Conservation (phyloP, 2,329 filamentous ascomycete genomes). For the Ceratocystis eucalypticola region DNA sequence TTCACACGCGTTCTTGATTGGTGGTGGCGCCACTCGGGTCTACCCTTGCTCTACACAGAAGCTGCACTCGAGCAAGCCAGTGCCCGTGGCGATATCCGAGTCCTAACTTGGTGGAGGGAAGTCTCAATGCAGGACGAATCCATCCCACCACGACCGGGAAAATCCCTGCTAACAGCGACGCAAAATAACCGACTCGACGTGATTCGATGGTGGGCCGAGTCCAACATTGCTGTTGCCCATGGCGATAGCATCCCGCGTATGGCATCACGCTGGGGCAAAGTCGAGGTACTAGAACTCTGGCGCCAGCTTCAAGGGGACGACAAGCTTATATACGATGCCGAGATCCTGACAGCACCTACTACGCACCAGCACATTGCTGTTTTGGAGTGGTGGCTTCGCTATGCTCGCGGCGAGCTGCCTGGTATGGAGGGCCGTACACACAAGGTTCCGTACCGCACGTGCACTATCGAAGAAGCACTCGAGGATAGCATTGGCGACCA, state of each 20-base stretch:
- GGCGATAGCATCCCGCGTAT: conserved; percentile 72
- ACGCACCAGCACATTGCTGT: conserved; percentile 74
- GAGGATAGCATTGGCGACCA: conserved; percentile 73
- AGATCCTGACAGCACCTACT: conserved; percentile 74
- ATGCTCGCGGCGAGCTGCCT: conserved; percentile 42
- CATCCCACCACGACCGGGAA: conserved; percentile 61
- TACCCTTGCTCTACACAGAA: conserved; percentile 75
- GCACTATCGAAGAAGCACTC: conserved; percentile 86
- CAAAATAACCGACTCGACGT: conserved; percentile 68
- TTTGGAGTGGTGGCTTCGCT: conserved; percentile 82
- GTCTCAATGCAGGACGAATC: conserved; percentile 46
- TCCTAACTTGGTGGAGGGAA: conserved; percentile 87
- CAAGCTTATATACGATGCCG: conserved; percentile 61
- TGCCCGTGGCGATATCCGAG: conserved; percentile 66
- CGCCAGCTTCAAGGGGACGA: conserved; percentile 51
- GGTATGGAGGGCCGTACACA: conserved; percentile 44
- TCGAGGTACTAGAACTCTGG: conserved; percentile 74
- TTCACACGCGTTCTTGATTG: conserved; percentile 78
- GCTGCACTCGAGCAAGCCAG: conserved; percentile 78
- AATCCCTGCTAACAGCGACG: conserved; percentile 69
- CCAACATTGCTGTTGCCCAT: conserved; percentile 64
- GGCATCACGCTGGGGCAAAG: conserved; percentile 72
- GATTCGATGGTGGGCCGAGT: conserved; percentile 78
- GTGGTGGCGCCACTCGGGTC: conserved; percentile 69
- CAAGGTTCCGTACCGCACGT: conserved; percentile 82